Evolutionary conservation across 768 basidiomycete species (phyloP).

Genomic region (Boletus edulis): DNA sequence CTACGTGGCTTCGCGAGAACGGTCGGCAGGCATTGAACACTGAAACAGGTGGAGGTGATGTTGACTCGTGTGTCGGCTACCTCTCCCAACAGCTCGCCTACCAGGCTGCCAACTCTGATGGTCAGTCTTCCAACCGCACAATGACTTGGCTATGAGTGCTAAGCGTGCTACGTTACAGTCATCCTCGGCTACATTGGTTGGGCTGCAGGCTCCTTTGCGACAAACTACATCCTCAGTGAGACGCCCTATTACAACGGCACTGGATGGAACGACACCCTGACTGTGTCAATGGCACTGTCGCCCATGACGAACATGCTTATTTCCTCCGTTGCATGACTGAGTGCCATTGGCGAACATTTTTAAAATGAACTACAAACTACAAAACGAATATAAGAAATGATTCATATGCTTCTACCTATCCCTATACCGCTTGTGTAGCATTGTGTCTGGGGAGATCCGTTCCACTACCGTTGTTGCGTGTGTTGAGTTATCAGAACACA

Average conservation of each 20-base stretch:
- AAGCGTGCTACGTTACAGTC: constrained; percentile 26
- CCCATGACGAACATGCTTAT: not conserved
- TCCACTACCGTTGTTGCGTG: too few species aligned
- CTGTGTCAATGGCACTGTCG: constrained; percentile 32
- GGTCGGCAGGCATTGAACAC: constrained; percentile 56
- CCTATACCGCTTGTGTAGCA: too few species aligned
- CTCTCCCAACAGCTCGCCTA: constrained; percentile 46
- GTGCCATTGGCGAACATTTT: too few species aligned
- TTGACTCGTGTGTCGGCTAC: constrained; percentile 43
- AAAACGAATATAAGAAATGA: too few species aligned
- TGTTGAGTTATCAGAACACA: too few species aligned
- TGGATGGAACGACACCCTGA: constrained; percentile 36
- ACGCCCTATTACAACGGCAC: constrained; percentile 29
- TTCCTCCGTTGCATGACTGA: too few species aligned
- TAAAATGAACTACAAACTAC: too few species aligned
- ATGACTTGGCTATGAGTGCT: not conserved
- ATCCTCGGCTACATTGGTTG: constrained; percentile 56
- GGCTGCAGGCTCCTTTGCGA: constrained; percentile 56
- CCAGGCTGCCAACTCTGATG: constrained; percentile 48
- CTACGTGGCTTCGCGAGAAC: constrained; percentile 47
- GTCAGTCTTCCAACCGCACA: constrained; percentile 23
- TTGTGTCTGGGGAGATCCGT: too few species aligned
- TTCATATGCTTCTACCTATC: too few species aligned
- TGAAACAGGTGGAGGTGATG: constrained; percentile 60
- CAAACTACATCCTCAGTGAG: constrained; percentile 35